These are phyloP conservation scores for Cinnamomum chago DNA, from an alignment of 164 flowering plant species.

Conservation along the genomic window DNA sequence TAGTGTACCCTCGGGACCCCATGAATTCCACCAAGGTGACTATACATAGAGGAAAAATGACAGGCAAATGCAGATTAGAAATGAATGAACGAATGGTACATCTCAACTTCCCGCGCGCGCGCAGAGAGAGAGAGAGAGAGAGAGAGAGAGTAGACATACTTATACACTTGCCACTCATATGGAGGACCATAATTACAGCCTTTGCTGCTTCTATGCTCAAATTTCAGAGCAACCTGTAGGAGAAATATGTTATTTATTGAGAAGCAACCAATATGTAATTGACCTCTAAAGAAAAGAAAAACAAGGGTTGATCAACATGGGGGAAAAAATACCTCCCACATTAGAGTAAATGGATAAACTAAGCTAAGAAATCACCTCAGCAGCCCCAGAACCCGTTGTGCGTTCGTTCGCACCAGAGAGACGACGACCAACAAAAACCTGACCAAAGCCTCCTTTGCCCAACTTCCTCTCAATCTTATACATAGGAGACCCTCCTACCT, in stretches of 20 bases:
- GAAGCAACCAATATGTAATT: neutral
- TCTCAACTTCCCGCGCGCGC: too few relatives aligned
- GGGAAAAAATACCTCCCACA: neutral
- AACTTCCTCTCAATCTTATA: conserved; percentile 84
- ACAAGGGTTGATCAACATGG: neutral
- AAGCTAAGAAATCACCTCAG: conserved; percentile 42
- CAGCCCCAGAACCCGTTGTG: conserved; percentile 50
- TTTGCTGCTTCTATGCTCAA: conserved; percentile 88
- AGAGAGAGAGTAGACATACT: conserved; percentile 34
- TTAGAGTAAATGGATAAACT: neutral
- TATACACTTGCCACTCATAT: conserved; percentile 94
- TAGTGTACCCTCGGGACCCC: conserved; percentile 87
- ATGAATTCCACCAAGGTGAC: conserved; percentile 80
- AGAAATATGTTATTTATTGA: neutral
- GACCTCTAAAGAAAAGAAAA: neutral
- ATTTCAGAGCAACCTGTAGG: conserved; percentile 76
- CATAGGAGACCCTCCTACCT: conserved; percentile 82
- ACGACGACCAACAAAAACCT: conserved; percentile 97
- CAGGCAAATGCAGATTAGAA: neutral
- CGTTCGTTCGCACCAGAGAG: conserved; percentile 66
- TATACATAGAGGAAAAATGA: conserved; percentile 17
- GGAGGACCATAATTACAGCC: conserved; percentile 95
- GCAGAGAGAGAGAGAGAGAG: neutral
- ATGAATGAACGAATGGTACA: neutral
- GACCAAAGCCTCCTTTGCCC: conserved; percentile 99